Evolutionary conservation across 805 yeast genomes (phyloP).

Genomic region (Candida tallmaniae): DNA sequence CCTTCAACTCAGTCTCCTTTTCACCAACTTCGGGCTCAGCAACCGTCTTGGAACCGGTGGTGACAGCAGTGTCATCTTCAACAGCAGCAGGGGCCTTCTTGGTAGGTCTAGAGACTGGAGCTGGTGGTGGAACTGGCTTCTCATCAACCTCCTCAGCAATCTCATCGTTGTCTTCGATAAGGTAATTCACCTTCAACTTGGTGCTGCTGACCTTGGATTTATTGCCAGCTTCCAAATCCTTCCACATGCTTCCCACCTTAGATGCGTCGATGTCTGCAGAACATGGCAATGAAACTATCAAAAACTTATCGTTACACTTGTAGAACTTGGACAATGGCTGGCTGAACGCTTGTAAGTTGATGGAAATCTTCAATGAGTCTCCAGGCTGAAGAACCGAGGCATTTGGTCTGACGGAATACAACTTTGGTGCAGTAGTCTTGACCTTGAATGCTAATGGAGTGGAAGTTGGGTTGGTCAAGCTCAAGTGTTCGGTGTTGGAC

Average conservation of each 20-base stretch:
- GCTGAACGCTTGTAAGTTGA: conserved; percentile 79
- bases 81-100: conserved; percentile 11
- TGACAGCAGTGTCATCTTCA: conserved; percentile 1
- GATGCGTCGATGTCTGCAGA: conserved; percentile 52
- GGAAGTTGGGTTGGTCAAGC: conserved; percentile 51
- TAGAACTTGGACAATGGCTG: conserved; percentile 69
- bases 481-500: conserved; percentile 60
- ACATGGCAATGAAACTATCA: conserved; percentile 81
- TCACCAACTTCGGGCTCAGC: conserved; percentile 10
- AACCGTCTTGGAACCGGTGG: conserved; percentile 6
- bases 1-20: conserved; percentile 28
- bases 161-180: conserved; percentile 21
- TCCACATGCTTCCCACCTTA: conserved; percentile 68
- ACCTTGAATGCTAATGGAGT: conserved; percentile 84
- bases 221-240: conserved; percentile 58
- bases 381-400: conserved; percentile 80
- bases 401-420: conserved; percentile 94
- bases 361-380: conserved; percentile 63
- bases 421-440: conserved; percentile 95
- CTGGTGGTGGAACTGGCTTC: conserved; percentile 7
- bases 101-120: conserved; percentile 11
- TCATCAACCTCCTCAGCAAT: conserved; percentile 6
- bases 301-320: conserved; percentile 88
- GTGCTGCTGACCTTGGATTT: conserved; percentile 54
- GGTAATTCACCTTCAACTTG: conserved; percentile 62